A percentile compares a stretch with the other conserved stretches of the same genome.
phyloP scores from a whole-genome alignment of 73 alveolate species.

The Breviolum minutum region DNA sequence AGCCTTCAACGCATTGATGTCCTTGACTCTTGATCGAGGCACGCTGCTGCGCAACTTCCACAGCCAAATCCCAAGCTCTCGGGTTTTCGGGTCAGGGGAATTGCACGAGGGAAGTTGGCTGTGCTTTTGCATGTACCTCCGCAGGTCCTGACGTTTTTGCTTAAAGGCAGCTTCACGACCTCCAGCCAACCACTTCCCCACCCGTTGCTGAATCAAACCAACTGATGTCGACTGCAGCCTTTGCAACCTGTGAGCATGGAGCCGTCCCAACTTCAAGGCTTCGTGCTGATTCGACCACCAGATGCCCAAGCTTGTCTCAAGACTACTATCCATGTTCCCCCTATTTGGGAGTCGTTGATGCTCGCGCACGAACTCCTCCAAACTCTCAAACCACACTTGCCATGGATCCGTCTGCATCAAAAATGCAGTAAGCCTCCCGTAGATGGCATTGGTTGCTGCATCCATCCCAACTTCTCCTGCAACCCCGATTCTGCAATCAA shows the following conservation, averaged over 20 bases:
- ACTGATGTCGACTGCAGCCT: background rate
- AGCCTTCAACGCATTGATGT: background rate
- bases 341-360: conserved; percentile 41
- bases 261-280: no score
- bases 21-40: background rate
- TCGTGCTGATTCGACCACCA: background rate
- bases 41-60: background rate
- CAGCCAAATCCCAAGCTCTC: background rate
- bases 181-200: background rate
- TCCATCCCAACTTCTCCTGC: background rate
- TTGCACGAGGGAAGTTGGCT: background rate
- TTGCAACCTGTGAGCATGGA: background rate
- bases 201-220: background rate
- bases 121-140: background rate
- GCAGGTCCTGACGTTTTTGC: background rate
- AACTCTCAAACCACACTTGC: background rate
- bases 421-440: background rate
- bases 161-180: background rate
- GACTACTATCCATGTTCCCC: background rate
- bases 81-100: background rate
- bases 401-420: background rate
- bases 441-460: background rate
- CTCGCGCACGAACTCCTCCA: background rate
- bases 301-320: background rate
- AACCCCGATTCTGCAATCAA: background rate